Percentiles rank a stretch among this genome's conserved stretches.
Conservation (phyloP, 257 asterid species). For the Salvia rosmarinus region DNA sequence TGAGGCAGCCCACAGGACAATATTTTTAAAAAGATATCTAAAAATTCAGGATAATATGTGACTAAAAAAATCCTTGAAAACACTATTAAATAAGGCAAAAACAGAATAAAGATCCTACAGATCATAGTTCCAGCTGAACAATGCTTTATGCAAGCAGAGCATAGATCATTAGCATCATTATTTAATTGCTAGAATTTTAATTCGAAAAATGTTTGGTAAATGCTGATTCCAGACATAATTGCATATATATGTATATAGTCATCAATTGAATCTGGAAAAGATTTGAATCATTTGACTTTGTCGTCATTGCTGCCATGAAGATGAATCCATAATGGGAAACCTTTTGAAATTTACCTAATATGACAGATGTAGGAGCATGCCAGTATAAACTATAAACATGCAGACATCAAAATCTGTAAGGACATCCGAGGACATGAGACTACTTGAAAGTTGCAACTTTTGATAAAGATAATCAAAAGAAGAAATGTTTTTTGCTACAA, state of each 20-base stretch:
- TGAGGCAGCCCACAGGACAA: slow-evolving; percentile 9
- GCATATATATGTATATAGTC: background rate
- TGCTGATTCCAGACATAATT: slow-evolving; percentile 2
- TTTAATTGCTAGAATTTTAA: slow-evolving; percentile 1
- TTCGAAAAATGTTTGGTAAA: background rate
- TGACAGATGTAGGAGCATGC: background rate
- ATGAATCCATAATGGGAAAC: background rate
- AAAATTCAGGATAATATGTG: slow-evolving; percentile 1
- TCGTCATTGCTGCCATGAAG: slow-evolving; percentile 1
- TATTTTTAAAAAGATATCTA: background rate
- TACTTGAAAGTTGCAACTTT: background rate
- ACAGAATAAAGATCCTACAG: background rate
- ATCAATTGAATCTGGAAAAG: slow-evolving; percentile 2
- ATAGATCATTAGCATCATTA: background rate
- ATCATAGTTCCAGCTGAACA: background rate
- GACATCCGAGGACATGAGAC: slow-evolving; percentile 6
- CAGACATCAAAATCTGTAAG: background rate
- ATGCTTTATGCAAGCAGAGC: background rate
- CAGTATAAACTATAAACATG: background rate
- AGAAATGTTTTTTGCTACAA: background rate
- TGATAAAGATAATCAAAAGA: background rate
- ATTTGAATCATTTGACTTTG: too few species aligned
- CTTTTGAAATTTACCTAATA: background rate
- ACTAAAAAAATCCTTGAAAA: slow-evolving; percentile 1
- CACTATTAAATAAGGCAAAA: background rate